Evolutionary conservation across 495 filamentous ascomycete species (phyloP).

Genomic region (Penicillium angulare): DNA sequence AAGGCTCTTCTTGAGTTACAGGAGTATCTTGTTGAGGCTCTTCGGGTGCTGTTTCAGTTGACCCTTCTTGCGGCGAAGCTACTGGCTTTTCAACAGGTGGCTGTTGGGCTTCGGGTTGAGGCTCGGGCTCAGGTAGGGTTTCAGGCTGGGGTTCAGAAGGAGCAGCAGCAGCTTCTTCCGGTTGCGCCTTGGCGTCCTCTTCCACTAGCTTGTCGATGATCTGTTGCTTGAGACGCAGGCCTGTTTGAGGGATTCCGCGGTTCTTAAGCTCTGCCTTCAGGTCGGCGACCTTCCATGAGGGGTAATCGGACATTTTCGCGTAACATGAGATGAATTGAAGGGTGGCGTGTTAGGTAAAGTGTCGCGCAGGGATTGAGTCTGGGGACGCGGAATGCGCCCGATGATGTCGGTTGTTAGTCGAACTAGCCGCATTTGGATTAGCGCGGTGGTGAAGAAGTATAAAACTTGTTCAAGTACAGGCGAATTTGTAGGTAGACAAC

Average conservation of each 20-base stretch:
- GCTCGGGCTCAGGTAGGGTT: slow-evolving; percentile 11
- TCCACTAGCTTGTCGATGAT: slow-evolving; percentile 48
- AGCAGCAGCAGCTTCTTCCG: slow-evolving; percentile 5
- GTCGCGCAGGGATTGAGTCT: slow-evolving; percentile 15
- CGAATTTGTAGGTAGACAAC: too few species aligned
- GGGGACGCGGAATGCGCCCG: slow-evolving; percentile 31
- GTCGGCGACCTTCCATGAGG: slow-evolving; percentile 53
- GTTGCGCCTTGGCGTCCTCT: slow-evolving; percentile 34
- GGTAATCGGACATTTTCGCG: slow-evolving; percentile 47
- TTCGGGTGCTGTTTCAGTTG: slow-evolving; percentile 18
- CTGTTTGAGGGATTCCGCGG: slow-evolving; percentile 51
- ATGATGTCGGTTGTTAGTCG: slow-evolving; percentile 26
- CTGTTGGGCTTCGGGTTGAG: slow-evolving; percentile 13
- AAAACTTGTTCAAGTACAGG: background rate
- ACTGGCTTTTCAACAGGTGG: slow-evolving; percentile 8
- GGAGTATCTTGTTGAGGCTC: slow-evolving; percentile 8
- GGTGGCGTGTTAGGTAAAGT: background rate
- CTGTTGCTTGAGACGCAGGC: slow-evolving; percentile 49
- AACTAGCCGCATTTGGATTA: slow-evolving; percentile 20
- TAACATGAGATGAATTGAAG: slow-evolving; percentile 3
- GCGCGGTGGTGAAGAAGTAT: background rate
- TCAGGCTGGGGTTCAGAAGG: slow-evolving; percentile 6
- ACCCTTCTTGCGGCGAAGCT: slow-evolving; percentile 9
- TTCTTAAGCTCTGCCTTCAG: slow-evolving; percentile 53
- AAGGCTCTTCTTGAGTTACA: slow-evolving; percentile 5